A percentile compares a stretch with the other conserved stretches of the same genome.
These are phyloP conservation scores for Silybum marianum DNA, from an alignment of 129 eudicot species.

Conservation along the genomic window DNA sequence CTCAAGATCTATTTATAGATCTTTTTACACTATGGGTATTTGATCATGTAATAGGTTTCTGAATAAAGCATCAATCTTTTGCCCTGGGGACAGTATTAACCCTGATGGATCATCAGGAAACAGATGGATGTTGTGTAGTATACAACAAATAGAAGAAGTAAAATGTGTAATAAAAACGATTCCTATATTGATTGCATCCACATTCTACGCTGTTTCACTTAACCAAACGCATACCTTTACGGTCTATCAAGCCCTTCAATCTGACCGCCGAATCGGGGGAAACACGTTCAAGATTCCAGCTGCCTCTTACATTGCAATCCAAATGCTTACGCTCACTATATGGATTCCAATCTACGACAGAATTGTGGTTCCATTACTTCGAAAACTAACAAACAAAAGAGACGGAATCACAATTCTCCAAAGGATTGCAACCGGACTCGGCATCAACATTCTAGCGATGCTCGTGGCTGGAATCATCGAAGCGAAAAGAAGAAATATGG, in stretches of 20 bases:
- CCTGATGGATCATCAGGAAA: constrained; percentile 52
- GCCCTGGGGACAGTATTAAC: constrained; percentile 40
- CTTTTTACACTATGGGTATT: background rate
- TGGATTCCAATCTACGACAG: constrained; percentile 68
- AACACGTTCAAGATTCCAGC: constrained; percentile 53
- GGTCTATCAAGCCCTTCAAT: constrained; percentile 63
- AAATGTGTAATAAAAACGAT: constrained; percentile 60
- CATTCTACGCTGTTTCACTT: constrained; percentile 40
- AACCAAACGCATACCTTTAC: constrained; percentile 44
- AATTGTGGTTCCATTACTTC: constrained; percentile 49
- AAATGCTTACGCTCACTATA: constrained; percentile 56
- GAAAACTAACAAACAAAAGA: constrained; percentile 46
- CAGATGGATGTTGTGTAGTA: constrained; percentile 64
- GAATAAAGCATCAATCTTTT: constrained; percentile 57
- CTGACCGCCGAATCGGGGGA: constrained; percentile 41
- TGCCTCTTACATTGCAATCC: constrained; percentile 54
- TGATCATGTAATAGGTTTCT: constrained; percentile 27
- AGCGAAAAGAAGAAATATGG: constrained; percentile 40
- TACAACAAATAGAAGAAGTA: constrained; percentile 74
- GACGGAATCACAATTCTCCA: constrained; percentile 69
- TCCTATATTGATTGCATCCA: constrained; percentile 60
- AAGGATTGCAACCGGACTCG: constrained; percentile 61
- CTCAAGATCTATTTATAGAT: background rate
- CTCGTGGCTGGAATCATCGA: constrained; percentile 50
- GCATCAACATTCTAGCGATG: constrained; percentile 42